A percentile compares a stretch with the other conserved stretches of the same genome.
Conservation (phyloP, 805 yeast genomes). For the Suhomyces sp. region DNA sequence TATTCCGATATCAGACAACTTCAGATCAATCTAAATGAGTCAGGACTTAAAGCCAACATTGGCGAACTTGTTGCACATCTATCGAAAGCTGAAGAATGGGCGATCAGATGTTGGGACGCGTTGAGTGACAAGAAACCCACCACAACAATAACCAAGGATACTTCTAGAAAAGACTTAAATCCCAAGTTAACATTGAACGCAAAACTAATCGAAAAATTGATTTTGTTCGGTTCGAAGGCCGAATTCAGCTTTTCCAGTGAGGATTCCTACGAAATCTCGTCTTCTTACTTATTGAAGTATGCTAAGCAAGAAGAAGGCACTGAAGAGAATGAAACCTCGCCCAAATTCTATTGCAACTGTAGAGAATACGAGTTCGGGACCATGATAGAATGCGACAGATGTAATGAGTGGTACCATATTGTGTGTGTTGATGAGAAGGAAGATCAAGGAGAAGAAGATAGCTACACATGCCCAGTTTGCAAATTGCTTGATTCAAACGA, state of each 20-base stretch:
- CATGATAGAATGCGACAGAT: slow-evolving; percentile 68
- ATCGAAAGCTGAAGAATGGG: slow-evolving; percentile 23
- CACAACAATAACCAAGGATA: slow-evolving; percentile 17
- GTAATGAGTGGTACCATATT: slow-evolving; percentile 72
- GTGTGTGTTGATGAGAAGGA: slow-evolving; percentile 44
- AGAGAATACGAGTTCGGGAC: slow-evolving; percentile 56
- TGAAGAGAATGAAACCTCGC: slow-evolving; percentile 11
- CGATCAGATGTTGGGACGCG: slow-evolving; percentile 12
- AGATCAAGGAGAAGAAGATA: slow-evolving; percentile 18
- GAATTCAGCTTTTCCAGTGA: slow-evolving; percentile 27
- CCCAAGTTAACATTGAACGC: slow-evolving; percentile 19
- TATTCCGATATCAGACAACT: slow-evolving; percentile 24
- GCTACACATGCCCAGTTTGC: slow-evolving; percentile 32
- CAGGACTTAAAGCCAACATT: slow-evolving; percentile 18
- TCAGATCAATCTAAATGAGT: slow-evolving; percentile 18
- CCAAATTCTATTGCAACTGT: slow-evolving; percentile 54
- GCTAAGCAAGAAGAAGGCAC: not conserved
- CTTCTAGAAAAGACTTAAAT: slow-evolving; percentile 14
- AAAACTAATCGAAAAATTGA: slow-evolving; percentile 18
- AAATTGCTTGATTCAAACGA: slow-evolving; percentile 19
- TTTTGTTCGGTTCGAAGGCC: slow-evolving; percentile 18
- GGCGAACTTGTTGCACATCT: slow-evolving; percentile 14
- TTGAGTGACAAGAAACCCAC: slow-evolving; percentile 14
- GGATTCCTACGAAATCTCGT: slow-evolving; percentile 25
- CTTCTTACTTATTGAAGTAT: slow-evolving; percentile 18